phyloP scores from a whole-genome alignment of 108 stramenopile genomes.

The Cyclotella kingstonii region DNA sequence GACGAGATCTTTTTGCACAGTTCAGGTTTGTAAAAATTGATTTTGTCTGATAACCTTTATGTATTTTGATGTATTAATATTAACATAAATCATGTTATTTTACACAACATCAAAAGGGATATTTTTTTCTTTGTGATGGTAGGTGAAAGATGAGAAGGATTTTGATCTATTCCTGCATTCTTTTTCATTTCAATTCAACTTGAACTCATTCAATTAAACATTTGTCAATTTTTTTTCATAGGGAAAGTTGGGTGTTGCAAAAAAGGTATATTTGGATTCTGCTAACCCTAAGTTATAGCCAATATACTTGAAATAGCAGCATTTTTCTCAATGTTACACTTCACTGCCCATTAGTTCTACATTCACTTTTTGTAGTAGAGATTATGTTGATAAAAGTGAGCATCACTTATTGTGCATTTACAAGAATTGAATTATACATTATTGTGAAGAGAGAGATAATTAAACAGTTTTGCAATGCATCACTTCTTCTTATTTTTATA shows the following conservation, averaged over 20 bases:
- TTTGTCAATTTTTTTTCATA: neutral
- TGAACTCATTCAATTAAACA: too few species aligned
- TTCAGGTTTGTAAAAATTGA: slow-evolving; percentile 33
- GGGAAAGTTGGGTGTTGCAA: slow-evolving; percentile 62
- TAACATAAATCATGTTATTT: neutral
- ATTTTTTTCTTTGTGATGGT: slow-evolving; percentile 63
- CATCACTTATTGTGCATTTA: too few species aligned
- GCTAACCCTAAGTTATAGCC: slow-evolving; percentile 62
- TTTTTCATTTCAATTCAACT: neutral
- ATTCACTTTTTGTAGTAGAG: too few species aligned
- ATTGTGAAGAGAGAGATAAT: too few species aligned
- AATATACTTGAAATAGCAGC: too few species aligned
- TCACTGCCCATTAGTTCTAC: too few species aligned
- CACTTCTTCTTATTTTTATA: too few species aligned
- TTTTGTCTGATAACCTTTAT: neutral
- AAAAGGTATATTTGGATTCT: slow-evolving; percentile 61
- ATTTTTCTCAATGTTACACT: too few species aligned
- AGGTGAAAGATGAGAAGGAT: slow-evolving; percentile 4
- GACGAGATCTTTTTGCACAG: slow-evolving; percentile 49
- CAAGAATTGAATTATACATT: too few species aligned
- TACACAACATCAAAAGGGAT: slow-evolving; percentile 38
- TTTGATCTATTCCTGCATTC: neutral
- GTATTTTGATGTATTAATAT: too few species aligned
- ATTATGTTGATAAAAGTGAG: too few species aligned
- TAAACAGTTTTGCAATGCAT: too few species aligned